These are phyloP conservation scores for Jaapia argillacea DNA, from an alignment of 768 basidiomycete species.

Conservation along the genomic window DNA sequence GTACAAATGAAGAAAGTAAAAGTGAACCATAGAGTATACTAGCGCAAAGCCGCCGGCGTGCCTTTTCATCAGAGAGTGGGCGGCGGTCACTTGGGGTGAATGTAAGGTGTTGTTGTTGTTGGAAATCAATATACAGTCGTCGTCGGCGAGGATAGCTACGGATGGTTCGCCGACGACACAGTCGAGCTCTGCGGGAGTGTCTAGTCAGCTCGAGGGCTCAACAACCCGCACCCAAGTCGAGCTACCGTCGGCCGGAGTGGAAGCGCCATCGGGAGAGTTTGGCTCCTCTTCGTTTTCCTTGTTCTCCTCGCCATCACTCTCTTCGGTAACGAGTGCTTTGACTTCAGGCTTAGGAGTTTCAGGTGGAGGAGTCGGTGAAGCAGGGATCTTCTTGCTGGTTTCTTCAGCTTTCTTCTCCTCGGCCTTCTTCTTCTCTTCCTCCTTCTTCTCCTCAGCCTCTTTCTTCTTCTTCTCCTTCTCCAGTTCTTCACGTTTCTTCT, in stretches of 20 bases:
- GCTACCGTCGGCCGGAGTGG: slow-evolving; percentile 4
- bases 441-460: slow-evolving; percentile 26
- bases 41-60: slow-evolving; percentile 14
- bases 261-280: slow-evolving; percentile 6
- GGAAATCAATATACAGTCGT: background rate
- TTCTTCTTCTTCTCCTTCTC: slow-evolving; percentile 52
- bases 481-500: slow-evolving; percentile 55
- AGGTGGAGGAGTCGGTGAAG: too few relatives aligned
- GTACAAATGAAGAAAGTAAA: slow-evolving; percentile 18
- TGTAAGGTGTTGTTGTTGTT: slow-evolving; percentile 11
- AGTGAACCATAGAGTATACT: slow-evolving; percentile 11
- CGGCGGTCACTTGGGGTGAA: background rate
- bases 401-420: slow-evolving; percentile 23
- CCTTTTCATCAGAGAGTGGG: slow-evolving; percentile 8
- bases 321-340: slow-evolving; percentile 35
- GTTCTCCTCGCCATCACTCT: slow-evolving; percentile 20
- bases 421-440: slow-evolving; percentile 9
- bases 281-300: slow-evolving; percentile 14
- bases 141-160: background rate
- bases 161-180: background rate
- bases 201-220: slow-evolving; percentile 11
- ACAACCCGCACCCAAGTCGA: slow-evolving; percentile 8
- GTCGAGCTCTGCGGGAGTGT: slow-evolving; percentile 2
- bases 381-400: too few relatives aligned
- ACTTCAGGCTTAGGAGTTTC: too few relatives aligned